These are phyloP conservation scores for Thalia dealbata DNA, from an alignment of 176 grass and related monocot species.

Conservation along the genomic window DNA sequence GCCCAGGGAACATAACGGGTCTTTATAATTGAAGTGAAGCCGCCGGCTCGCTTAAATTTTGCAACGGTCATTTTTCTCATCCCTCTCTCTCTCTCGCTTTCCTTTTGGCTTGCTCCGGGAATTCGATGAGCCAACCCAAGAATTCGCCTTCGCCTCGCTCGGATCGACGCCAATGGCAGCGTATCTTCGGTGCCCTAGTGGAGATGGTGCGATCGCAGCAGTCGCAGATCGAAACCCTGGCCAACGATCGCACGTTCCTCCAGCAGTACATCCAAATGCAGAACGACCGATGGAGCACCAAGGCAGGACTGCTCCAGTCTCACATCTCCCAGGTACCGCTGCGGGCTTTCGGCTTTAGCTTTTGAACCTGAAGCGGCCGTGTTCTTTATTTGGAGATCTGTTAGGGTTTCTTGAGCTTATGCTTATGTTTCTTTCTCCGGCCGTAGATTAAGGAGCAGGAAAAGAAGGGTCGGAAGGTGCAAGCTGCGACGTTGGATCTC, in stretches of 20 bases:
- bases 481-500: constrained; percentile 13
- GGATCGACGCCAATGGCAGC: constrained; percentile 21
- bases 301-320: constrained; percentile 7
- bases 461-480: constrained; percentile 1
- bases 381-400: background rate
- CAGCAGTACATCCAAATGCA: constrained; percentile 26
- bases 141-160: background rate
- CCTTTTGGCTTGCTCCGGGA: background rate
- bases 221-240: constrained; percentile 22
- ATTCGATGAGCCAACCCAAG: background rate
- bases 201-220: constrained; percentile 29
- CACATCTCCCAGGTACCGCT: constrained; percentile 11
- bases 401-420: background rate
- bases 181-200: constrained; percentile 22
- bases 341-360: background rate
- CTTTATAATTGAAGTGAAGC: background rate
- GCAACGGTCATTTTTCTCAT: background rate
- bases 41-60: background rate
- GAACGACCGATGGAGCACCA: constrained; percentile 7
- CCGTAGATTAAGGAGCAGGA: constrained; percentile 16
- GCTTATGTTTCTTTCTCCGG: background rate
- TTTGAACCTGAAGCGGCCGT: background rate
- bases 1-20: no score
- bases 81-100: background rate
- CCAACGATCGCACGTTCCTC: constrained; percentile 21